A percentile compares a stretch with the other conserved stretches of the same genome.
Evolutionary conservation across 768 basidiomycete genomes (phyloP).

Genomic region (Trametes punicea): DNA sequence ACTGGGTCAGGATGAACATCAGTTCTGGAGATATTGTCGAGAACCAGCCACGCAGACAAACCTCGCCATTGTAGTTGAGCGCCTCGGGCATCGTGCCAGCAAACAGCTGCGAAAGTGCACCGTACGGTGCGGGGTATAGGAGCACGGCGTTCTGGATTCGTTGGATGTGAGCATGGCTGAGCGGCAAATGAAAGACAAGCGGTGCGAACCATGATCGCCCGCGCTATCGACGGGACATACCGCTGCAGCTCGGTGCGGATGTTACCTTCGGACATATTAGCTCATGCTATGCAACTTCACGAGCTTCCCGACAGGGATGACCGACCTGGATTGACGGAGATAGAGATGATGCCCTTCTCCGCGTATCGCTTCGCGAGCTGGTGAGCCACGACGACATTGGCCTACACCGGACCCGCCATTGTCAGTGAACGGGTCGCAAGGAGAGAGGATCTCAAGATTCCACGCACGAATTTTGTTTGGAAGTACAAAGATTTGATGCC

Average conservation of each 20-base stretch:
- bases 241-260: constrained; percentile 20
- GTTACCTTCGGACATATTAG: constrained; percentile 11
- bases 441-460: too few species aligned
- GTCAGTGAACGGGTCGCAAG: not conserved
- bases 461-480: constrained; percentile 48
- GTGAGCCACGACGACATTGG: constrained; percentile 41
- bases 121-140: constrained; percentile 30
- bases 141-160: constrained; percentile 7
- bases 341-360: constrained; percentile 43
- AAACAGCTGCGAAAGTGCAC: constrained; percentile 32
- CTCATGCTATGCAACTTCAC: constrained; percentile 29
- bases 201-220: constrained; percentile 7
- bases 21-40: not conserved
- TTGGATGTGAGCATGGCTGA: not conserved
- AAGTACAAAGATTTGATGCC: constrained; percentile 21
- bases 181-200: not conserved
- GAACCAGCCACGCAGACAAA: constrained; percentile 17
- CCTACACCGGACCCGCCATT: constrained; percentile 32
- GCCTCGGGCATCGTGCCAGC: constrained; percentile 39
- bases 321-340: constrained; percentile 45
- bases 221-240: not conserved
- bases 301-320: not conserved
- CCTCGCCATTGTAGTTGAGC: constrained; percentile 40
- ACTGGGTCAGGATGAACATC: constrained; percentile 8
- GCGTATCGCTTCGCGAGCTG: constrained; percentile 48